A percentile compares a stretch with the other conserved stretches of the same genome.
Evolutionary conservation across 2,329 filamentous ascomycete genomes (phyloP).

Genomic region (Clarireedia hainanense): DNA sequence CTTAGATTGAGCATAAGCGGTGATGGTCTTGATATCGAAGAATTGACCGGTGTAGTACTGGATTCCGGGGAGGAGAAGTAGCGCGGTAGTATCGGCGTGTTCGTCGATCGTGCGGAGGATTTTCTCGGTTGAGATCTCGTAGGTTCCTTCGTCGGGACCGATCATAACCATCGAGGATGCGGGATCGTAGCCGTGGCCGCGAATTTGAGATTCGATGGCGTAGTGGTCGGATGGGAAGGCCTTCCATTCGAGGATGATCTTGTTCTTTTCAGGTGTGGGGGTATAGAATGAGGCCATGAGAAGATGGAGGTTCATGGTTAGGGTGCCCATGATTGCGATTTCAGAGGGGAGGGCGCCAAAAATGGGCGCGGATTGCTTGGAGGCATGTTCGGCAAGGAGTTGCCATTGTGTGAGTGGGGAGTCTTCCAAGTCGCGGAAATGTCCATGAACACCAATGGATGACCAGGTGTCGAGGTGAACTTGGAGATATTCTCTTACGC

Average conservation of each 20-base stretch:
- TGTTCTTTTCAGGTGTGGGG: slow-evolving; percentile 51
- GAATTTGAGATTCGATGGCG: slow-evolving; percentile 8
- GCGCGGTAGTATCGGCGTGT: slow-evolving; percentile 63
- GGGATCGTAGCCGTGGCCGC: slow-evolving; percentile 36
- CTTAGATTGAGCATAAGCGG: slow-evolving; percentile 61
- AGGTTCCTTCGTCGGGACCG: slow-evolving; percentile 48
- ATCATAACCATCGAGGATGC: slow-evolving; percentile 66
- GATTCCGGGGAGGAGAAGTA: slow-evolving; percentile 77
- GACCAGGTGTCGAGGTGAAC: slow-evolving; percentile 78
- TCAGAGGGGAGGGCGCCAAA: slow-evolving; percentile 67
- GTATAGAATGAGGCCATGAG: slow-evolving; percentile 64
- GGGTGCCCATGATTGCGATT: slow-evolving; percentile 80
- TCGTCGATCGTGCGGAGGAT: slow-evolving; percentile 67
- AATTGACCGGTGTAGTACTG: slow-evolving; percentile 91
- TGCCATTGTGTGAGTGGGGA: slow-evolving; percentile 67
- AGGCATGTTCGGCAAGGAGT: slow-evolving; percentile 68
- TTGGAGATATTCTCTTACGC: slow-evolving; percentile 56
- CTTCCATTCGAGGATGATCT: slow-evolving; percentile 69
- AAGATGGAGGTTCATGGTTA: slow-evolving; percentile 65
- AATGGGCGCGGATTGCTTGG: slow-evolving; percentile 60
- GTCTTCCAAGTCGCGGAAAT: slow-evolving; percentile 63
- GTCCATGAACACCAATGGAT: slow-evolving; percentile 74
- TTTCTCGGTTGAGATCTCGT: slow-evolving; percentile 61
- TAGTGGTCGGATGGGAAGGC: slow-evolving; percentile 82
- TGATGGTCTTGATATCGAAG: slow-evolving; percentile 77